Evolutionary conservation across 2,329 filamentous ascomycete species (phyloP), one percentile per base, ranked within the genome.

Genomic region (Aspergillus flavus): DNA sequence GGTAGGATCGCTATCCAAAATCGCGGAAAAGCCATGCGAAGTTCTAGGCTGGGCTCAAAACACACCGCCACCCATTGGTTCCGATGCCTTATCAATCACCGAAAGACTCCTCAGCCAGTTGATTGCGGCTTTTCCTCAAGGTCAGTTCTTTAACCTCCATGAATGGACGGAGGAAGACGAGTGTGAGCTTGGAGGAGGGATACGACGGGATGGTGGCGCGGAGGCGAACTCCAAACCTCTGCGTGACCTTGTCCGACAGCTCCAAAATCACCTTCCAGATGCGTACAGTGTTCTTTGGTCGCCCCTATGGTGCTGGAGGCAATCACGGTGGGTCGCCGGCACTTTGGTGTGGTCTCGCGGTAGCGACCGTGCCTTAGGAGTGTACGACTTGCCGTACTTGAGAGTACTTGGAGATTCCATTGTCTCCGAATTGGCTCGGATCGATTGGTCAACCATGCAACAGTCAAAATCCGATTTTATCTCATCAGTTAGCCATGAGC

Each of bases 391-490:
- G 23, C 64, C 72, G 34, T 79, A 78, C 50, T 66, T 79, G 57
- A 75, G 71, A 48, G 70, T 73, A 0, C 79, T 78, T 56, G 72
- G 72, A 2, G 73, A 77, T 57, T 69, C 74, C 0, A 71, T 79
- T 6, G 71, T 77, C 6, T 74, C 76, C 1, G 76, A 78, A 52
- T 70, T 78, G 16, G 71, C 73, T 19, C 72, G 76, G 12, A 66
- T 76, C 10, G 70, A 78, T 16, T 75, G 74, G 63, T 70, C 61
- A 2, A 65, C 72, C 3, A 72, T 71, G 1, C 81, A 85, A 43
- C 78, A 79, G 58, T 78, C 82, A 11, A 86, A 86, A 64, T 79
- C 80, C 0, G 83, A 84, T 11, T 84, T 86, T 46, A 79, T 86
- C 14, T 80, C 81, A 0, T 82, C 80, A 0, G 82, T 86, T 28